Conservation (phyloP, 2,329 filamentous ascomycete species). For the Boeremia lycopersici region DNA sequence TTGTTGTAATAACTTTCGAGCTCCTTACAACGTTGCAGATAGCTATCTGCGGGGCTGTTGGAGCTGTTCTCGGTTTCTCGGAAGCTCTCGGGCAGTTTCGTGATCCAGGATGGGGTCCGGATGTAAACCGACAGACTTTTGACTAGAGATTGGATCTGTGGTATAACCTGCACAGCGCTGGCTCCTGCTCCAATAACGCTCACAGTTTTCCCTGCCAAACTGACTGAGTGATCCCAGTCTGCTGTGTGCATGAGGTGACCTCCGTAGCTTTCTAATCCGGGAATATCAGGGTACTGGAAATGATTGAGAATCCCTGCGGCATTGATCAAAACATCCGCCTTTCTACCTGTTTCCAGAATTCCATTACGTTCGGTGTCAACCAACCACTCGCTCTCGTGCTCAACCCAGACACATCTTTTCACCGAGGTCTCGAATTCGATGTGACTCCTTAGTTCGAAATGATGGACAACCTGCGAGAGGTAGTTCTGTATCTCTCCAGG, state of each 20-base stretch:
- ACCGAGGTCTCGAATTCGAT: conserved; percentile 9
- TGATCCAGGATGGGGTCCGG: conserved; percentile 13
- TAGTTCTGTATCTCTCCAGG: conserved; percentile 11
- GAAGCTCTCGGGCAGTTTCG: conserved; percentile 3
- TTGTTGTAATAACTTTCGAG: conserved; percentile 12
- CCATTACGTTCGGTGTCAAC: conserved; percentile 3
- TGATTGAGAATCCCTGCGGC: not conserved
- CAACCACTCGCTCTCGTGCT: conserved; percentile 3
- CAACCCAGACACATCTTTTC: conserved; percentile 5
- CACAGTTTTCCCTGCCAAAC: conserved; percentile 5
- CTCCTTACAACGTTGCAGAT: conserved; percentile 11
- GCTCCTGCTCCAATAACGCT: conserved; percentile 11
- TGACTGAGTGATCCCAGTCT: conserved; percentile 10
- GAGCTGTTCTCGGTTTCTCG: not conserved
- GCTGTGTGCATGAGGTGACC: conserved; percentile 11
- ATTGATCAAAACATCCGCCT: not conserved
- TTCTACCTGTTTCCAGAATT: not conserved
- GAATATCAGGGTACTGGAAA: conserved; percentile 7
- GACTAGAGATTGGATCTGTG: conserved; percentile 8
- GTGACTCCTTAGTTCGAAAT: conserved; percentile 1
- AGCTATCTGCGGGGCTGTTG: not conserved
- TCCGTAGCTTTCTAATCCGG: conserved; percentile 5
- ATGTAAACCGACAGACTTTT: conserved; percentile 9
- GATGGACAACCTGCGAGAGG: conserved; percentile 5
- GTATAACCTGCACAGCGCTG: conserved; percentile 8